phyloP scores from a whole-genome alignment of 345 rosid genomes.

The Gossypium herbaceum region DNA sequence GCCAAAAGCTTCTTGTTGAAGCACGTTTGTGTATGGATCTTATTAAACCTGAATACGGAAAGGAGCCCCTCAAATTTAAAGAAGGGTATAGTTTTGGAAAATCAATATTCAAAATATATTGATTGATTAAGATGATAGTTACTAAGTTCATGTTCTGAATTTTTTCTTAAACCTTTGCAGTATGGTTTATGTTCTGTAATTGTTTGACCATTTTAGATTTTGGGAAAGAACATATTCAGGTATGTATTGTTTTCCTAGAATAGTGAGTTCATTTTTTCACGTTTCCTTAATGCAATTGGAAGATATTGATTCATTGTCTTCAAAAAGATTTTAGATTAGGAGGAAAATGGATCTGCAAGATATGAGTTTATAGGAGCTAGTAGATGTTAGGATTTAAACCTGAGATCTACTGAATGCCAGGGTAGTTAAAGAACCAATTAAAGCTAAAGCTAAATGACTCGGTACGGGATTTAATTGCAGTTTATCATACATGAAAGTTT shows the following conservation, averaged over 20 bases:
- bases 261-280: neutral
- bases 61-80: neutral
- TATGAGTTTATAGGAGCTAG: neutral
- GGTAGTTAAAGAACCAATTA: neutral
- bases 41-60: constrained; percentile 8
- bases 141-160: neutral
- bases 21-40: constrained; percentile 8
- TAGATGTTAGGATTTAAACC: neutral
- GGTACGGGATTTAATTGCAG: neutral
- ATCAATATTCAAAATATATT: constrained; percentile 11
- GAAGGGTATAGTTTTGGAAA: constrained; percentile 11
- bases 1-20: neutral
- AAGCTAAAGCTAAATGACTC: neutral
- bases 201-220: neutral
- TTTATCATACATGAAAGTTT: too few relatives aligned
- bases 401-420: neutral
- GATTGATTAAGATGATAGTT: neutral
- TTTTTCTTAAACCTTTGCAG: neutral
- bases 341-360: neutral
- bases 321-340: neutral
- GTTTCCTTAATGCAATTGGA: neutral
- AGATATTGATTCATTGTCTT: neutral
- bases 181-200: neutral
- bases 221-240: neutral
- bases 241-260: neutral